Evolutionary conservation across 2,329 filamentous ascomycete genomes (phyloP).

Genomic region (Mollisia scopiformis): DNA sequence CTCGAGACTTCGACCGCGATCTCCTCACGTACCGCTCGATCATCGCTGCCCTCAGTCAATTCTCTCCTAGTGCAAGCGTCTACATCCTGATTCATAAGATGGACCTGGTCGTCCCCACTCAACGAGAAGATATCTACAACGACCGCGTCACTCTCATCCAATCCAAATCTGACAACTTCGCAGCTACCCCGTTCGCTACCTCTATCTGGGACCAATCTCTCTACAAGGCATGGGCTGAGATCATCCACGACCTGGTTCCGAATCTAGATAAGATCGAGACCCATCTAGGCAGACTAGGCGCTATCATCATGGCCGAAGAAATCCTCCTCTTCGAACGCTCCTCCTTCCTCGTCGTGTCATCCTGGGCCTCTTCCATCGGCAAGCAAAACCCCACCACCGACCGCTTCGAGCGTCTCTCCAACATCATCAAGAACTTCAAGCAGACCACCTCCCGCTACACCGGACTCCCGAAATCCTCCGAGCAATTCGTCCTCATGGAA

Average conservation of each 20-base stretch:
- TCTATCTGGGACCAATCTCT: conserved; percentile 98
- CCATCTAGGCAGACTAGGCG: conserved; percentile 80
- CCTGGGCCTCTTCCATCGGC: conserved; percentile 77
- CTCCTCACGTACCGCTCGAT: conserved; percentile 91
- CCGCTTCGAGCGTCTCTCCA: conserved; percentile 91
- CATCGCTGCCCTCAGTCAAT: conserved; percentile 85
- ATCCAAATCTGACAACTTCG: conserved; percentile 73
- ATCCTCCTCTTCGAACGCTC: conserved; percentile 93
- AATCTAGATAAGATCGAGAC: conserved; percentile 87
- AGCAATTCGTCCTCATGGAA: conserved; percentile 81
- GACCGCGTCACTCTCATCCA: conserved; percentile 79
- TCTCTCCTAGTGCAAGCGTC: conserved; percentile 77
- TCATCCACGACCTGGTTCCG: conserved; percentile 97
- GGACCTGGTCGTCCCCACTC: conserved; percentile 84
- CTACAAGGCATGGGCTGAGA: conserved; percentile 97
- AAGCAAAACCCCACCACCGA: conserved; percentile 85
- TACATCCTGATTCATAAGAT: conserved; percentile 99
- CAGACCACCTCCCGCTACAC: conserved; percentile 78
- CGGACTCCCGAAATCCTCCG: conserved; percentile 77
- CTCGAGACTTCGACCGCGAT: conserved; percentile 90
- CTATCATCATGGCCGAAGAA: conserved; percentile 89
- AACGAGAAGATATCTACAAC: conserved; percentile 81
- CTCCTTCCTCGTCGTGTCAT: conserved; percentile 95
- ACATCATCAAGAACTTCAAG: conserved; percentile 99
- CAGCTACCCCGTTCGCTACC: conserved; percentile 87